Conservation (phyloP, 108 stramenopile species). For the Nitzschia sp. region DNA sequence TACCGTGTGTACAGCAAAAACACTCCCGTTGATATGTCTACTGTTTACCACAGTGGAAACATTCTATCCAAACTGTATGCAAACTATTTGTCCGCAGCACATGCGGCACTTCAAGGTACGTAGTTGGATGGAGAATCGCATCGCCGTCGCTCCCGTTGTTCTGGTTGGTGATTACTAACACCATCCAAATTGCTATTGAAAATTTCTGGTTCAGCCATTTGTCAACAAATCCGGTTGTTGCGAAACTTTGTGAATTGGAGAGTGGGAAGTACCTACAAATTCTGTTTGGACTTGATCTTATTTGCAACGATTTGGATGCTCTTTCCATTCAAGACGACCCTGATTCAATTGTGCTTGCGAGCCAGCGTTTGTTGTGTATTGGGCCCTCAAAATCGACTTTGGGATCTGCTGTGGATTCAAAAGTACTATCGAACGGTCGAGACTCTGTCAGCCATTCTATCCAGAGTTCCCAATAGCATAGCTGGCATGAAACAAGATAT, state of each 20-base stretch:
- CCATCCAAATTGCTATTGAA: background rate
- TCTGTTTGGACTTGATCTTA: conserved; percentile 44
- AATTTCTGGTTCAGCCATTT: conserved; percentile 7
- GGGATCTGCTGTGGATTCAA: conserved; percentile 38
- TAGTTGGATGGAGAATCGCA: background rate
- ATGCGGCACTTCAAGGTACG: conserved; percentile 25
- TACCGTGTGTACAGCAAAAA: conserved; percentile 43
- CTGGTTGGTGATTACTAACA: background rate
- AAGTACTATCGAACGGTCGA: conserved; percentile 36
- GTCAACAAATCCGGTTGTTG: conserved; percentile 47
- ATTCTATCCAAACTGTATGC: conserved; percentile 17
- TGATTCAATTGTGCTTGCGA: conserved; percentile 13
- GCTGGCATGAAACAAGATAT: conserved; percentile 27
- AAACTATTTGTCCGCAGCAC: conserved; percentile 30
- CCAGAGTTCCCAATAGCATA: conserved; percentile 8
- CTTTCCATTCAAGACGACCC: conserved; percentile 50
- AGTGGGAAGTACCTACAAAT: conserved; percentile 41
- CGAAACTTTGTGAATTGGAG: conserved; percentile 69
- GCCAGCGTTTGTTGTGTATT: conserved; percentile 15
- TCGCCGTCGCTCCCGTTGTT: background rate
- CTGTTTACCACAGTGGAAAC: conserved; percentile 8
- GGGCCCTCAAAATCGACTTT: conserved; percentile 39
- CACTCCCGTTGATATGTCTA: conserved; percentile 24
- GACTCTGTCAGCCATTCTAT: conserved; percentile 10
- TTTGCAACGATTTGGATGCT: conserved; percentile 44